phyloP scores from a whole-genome alignment of 1,139 yeast species.

The Candida sanyaensis region DNA sequence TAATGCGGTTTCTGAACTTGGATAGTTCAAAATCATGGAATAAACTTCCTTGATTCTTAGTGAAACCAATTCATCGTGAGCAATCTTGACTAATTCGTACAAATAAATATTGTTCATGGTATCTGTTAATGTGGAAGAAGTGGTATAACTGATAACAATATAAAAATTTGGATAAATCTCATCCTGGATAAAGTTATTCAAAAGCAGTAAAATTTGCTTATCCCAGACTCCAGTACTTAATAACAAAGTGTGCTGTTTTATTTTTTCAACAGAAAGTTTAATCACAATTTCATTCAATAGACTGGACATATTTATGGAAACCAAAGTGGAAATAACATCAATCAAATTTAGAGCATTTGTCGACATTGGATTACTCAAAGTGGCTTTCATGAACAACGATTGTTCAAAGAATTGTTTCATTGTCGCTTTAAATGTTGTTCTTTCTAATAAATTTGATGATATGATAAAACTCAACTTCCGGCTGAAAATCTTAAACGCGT shows the following conservation, averaged over 20 bases:
- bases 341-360: conserved; percentile 10
- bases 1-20: conserved; percentile 59
- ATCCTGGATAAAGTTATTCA: conserved; percentile 39
- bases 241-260: conserved; percentile 34
- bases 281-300: conserved; percentile 42
- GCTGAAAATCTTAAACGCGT: conserved; percentile 23
- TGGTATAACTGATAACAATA: conserved; percentile 22
- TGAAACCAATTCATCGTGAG: conserved; percentile 47
- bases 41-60: conserved; percentile 66
- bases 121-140: conserved; percentile 11
- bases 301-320: conserved; percentile 31
- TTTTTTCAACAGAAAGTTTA: conserved; percentile 40
- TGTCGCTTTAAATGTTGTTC: conserved; percentile 6
- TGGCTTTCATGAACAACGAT: conserved; percentile 9
- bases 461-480: conserved; percentile 31
- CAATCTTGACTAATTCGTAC: conserved; percentile 37
- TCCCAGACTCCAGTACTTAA: conserved; percentile 45
- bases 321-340: conserved; percentile 19
- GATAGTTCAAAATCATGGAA: conserved; percentile 60
- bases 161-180: conserved; percentile 43
- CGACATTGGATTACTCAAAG: conserved; percentile 8
- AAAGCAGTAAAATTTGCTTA: conserved; percentile 34
- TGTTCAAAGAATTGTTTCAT: conserved; percentile 11
- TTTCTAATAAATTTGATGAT: conserved; percentile 16
- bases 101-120: conserved; percentile 21